Conservation (phyloP, 257 asterid genomes). For the Thymus mandschuricus region DNA sequence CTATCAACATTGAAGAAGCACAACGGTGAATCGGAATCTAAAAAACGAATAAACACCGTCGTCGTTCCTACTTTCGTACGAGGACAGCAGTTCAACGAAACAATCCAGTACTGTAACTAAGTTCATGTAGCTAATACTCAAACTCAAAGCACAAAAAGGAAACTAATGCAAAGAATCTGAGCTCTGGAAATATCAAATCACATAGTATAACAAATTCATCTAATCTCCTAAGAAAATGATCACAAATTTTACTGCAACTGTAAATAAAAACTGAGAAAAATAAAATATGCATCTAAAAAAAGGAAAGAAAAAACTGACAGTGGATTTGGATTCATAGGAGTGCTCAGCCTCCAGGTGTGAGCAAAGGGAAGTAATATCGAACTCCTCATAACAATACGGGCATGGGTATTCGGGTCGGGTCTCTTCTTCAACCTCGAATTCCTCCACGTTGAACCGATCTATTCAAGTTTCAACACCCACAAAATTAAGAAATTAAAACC, state of each 20-base stretch:
- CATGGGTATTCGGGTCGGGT: constrained; percentile 72
- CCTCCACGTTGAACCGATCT: constrained; percentile 72
- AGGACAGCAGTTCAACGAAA: background rate
- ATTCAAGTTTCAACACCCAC: constrained; percentile 22
- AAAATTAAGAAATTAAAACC: background rate
- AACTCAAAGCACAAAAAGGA: background rate
- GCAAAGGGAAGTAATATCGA: constrained; percentile 79
- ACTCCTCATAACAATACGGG: constrained; percentile 85
- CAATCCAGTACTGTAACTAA: background rate
- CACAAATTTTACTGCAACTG: background rate
- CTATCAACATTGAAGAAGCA: background rate
- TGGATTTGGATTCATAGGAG: constrained; percentile 65
- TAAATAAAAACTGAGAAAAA: background rate
- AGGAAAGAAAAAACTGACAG: constrained; percentile 56
- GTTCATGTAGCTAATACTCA: too few species aligned
- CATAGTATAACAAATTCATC: too few species aligned
- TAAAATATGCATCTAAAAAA: background rate
- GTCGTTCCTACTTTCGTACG: too few species aligned
- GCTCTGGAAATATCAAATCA: background rate
- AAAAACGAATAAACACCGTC: background rate
- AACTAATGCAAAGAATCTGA: background rate
- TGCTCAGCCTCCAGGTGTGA: constrained; percentile 83
- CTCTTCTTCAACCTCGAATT: constrained; percentile 79
- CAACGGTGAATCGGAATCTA: background rate
- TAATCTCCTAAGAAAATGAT: background rate